Evolutionary conservation across 495 filamentous ascomycete species (phyloP).

Genomic region (Trichoderma virens): DNA sequence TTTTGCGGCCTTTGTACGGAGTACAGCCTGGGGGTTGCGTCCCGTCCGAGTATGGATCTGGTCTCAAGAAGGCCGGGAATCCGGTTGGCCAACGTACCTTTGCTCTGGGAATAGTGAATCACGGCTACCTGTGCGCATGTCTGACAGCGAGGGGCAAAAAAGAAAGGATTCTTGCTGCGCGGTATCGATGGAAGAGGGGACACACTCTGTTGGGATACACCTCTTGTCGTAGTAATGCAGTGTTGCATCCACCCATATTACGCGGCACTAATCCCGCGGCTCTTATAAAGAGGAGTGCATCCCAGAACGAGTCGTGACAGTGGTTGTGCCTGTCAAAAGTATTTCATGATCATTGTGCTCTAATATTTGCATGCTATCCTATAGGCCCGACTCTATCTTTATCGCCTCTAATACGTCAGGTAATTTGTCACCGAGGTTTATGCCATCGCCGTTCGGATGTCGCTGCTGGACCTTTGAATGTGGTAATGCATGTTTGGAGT

Average conservation of each 20-base stretch:
- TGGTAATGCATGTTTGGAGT: not conserved
- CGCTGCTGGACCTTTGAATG: not conserved
- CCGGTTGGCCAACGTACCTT: constrained; percentile 1
- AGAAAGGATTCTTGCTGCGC: not conserved
- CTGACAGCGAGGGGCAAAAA: not conserved
- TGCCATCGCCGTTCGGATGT: not conserved
- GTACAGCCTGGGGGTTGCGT: not conserved
- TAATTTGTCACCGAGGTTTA: too few species aligned
- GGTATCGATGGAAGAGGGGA: not conserved
- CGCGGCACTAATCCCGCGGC: not conserved
- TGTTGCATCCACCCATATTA: too few species aligned
- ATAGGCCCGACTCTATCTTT: not conserved
- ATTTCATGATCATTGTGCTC: not conserved
- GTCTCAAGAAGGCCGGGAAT: not conserved
- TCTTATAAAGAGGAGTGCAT: not conserved
- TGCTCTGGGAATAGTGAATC: not conserved
- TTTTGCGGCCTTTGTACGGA: not conserved
- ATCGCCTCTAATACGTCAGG: not conserved
- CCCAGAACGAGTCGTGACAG: not conserved
- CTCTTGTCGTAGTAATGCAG: too few species aligned
- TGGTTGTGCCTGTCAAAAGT: not conserved
- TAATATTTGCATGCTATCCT: not conserved
- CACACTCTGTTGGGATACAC: not conserved
- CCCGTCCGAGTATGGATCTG: not conserved
- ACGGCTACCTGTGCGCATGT: not conserved